These are phyloP conservation scores for carrot (Daucus carota) DNA, from an alignment of 129 eudicot species.

Conservation along the genomic window DNA sequence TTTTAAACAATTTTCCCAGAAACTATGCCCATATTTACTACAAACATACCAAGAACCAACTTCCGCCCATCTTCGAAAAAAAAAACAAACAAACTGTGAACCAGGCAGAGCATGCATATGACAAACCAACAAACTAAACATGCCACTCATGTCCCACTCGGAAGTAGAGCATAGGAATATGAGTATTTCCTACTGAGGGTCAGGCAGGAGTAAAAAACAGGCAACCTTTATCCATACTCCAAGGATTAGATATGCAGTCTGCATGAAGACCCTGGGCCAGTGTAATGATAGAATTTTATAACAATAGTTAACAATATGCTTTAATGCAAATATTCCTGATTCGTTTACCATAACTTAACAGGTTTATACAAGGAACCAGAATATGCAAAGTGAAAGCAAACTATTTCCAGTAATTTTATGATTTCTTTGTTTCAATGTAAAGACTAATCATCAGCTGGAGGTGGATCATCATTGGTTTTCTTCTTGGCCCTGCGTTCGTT, in stretches of 20 bases:
- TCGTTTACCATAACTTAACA: background rate
- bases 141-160: background rate
- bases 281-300: background rate
- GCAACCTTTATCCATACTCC: background rate
- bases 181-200: background rate
- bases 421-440: background rate
- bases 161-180: background rate
- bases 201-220: background rate
- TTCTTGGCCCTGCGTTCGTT: constrained; percentile 54
- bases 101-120: background rate
- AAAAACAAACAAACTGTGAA: too few species aligned
- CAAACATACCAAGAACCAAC: too few species aligned
- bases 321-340: background rate
- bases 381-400: background rate
- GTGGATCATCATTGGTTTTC: constrained; percentile 44
- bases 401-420: background rate
- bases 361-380: constrained; percentile 6
- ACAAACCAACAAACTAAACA: background rate
- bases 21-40: too few species aligned
- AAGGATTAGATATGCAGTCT: background rate
- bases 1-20: too few species aligned
- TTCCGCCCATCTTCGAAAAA: too few species aligned
- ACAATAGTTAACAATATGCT: background rate
- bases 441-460: constrained; percentile 27
- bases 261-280: background rate